Evolutionary conservation across 2,329 filamentous ascomycete genomes (phyloP).

Genomic region (Akanthomyces uredinophilus): DNA sequence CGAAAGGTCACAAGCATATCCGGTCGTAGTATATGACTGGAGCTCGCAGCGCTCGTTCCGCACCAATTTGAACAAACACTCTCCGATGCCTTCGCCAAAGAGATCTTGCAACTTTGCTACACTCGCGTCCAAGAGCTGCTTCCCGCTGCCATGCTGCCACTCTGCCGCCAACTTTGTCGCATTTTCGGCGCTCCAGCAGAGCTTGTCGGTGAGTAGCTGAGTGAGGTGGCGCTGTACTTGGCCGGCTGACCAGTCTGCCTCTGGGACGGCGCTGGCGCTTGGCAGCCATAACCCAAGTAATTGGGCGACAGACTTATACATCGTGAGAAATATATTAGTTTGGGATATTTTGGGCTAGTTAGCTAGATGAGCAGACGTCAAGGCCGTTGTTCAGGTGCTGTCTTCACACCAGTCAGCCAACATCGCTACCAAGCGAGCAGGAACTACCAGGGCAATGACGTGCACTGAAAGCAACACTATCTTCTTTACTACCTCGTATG

Average conservation of each 20-base stretch:
- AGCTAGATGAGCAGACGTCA: background rate
- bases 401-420: background rate
- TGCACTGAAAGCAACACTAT: background rate
- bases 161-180: background rate
- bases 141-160: background rate
- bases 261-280: background rate
- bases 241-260: background rate
- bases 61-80: background rate
- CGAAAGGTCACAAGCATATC: background rate
- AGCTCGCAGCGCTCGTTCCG: background rate
- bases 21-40: background rate
- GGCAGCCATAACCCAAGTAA: background rate
- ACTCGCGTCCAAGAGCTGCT: background rate
- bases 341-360: background rate
- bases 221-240: background rate
- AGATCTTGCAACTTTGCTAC: background rate
- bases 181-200: background rate
- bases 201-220: background rate
- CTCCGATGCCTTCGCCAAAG: background rate
- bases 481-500: too few relatives aligned
- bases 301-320: background rate
- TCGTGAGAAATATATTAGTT: background rate
- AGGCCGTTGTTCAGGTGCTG: background rate
- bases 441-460: background rate
- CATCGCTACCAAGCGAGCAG: background rate